Percentiles rank a stretch among this genome's conserved stretches.
Conservation (phyloP, 495 filamentous ascomycete genomes). For the Copromyces sp. region DNA sequence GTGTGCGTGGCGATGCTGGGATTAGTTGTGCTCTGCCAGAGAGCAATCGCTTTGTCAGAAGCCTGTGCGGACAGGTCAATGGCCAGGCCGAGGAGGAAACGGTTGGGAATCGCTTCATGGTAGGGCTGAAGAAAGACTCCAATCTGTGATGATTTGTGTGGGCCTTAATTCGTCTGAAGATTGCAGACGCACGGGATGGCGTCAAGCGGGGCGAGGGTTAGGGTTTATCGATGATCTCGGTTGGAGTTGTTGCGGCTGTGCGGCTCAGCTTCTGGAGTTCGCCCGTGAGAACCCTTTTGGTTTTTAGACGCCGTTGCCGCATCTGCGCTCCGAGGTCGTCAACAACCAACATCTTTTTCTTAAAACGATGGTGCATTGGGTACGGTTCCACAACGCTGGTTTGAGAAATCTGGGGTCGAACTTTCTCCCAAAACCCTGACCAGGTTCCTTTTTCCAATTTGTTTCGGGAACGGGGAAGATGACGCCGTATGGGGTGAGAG, state of each 20-base stretch:
- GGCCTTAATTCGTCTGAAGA: not conserved
- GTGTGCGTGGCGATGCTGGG: not conserved
- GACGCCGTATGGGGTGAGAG: not conserved
- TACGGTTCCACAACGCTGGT: not conserved
- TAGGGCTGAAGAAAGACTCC: not conserved
- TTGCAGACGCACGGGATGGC: not conserved
- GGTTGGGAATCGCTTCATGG: constrained; percentile 8
- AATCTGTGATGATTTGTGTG: not conserved
- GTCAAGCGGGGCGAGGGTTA: not conserved
- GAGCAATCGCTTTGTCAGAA: not conserved
- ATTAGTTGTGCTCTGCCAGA: not conserved
- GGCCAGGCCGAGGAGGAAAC: not conserved
- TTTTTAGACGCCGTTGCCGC: not conserved
- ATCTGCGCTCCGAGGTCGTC: not conserved
- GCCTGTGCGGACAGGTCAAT: not conserved
- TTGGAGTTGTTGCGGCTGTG: not conserved
- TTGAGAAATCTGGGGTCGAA: not conserved
- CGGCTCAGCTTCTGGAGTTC: not conserved
- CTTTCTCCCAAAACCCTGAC: not conserved
- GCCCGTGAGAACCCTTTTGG: not conserved
- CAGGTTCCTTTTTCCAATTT: not conserved
- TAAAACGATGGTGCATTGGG: not conserved
- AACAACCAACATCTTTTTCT: not conserved
- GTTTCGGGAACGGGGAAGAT: not conserved
- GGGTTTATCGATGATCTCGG: not conserved